Evolutionary conservation across 2,329 filamentous ascomycete genomes (phyloP).

Genomic region (Fonsecaea erecta): DNA sequence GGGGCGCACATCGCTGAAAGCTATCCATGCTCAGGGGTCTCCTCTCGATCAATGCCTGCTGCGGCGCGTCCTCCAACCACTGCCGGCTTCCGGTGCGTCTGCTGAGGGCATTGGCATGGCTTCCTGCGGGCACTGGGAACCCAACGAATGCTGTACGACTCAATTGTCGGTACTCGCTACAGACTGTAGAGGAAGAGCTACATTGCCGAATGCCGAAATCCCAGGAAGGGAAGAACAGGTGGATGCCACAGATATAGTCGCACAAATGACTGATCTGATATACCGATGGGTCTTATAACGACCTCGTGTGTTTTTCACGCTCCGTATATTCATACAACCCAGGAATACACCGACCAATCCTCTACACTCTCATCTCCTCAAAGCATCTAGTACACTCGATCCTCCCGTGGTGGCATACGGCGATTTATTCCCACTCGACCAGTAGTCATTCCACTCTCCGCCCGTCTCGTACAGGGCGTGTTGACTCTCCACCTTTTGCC

Average conservation of each 20-base stretch:
- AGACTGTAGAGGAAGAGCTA: not conserved
- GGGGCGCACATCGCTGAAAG: not conserved
- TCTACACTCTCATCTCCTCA: not conserved
- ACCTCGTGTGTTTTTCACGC: not conserved
- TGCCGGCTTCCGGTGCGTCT: not conserved
- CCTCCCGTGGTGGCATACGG: not conserved
- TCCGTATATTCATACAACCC: not conserved
- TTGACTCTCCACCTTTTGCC: constrained; percentile 66
- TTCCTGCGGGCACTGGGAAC: not conserved
- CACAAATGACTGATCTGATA: not conserved
- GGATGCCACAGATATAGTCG: not conserved
- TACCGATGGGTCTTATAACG: not conserved
- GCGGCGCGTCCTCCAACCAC: not conserved
- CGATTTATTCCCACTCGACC: constrained; percentile 4
- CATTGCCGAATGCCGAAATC: not conserved
- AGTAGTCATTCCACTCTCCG: constrained; percentile 7
- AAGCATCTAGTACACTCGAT: constrained; percentile 20
- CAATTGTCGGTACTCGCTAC: not conserved
- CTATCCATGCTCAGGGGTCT: too few relatives aligned
- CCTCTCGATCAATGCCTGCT: not conserved
- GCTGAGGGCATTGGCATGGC: not conserved
- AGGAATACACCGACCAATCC: not conserved
- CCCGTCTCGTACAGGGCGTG: constrained; percentile 19
- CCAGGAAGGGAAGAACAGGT: not conserved
- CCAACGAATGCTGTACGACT: not conserved